Base-by-base conservation (phyloP, 202 grass and related monocot genomes). In the Hordeum pubiflorum region DNA sequence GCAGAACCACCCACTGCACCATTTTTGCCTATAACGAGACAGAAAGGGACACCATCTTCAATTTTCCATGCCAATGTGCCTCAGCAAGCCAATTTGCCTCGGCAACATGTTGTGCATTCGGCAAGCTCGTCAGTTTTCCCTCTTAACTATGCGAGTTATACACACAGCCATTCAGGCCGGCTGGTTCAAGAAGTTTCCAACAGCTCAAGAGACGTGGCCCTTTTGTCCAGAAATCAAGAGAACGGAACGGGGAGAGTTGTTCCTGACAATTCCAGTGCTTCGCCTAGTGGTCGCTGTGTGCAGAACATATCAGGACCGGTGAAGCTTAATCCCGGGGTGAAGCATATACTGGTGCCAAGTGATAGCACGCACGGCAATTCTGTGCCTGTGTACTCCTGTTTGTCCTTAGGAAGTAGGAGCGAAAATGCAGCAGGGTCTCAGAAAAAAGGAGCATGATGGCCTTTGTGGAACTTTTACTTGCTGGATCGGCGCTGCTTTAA, bases 291-390 rank as follows among this genome's bases (percentile, higher is more conserved):
- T 69, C 40, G 10, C 29, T 18, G 34, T 64, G 62, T 62, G 43
- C 54, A 58, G 65, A 93, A 52, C 65, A 93, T 83, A 71, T 71
- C 85, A 72, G 85, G 91, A 2, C 88, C 79, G 0, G 79, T 93
- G 73, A 93, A 90, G 75, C 91, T 93, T 55, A 79, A 40, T 59
- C 74, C 88, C 4, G 88, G 88, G 32, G 91, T 72, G 26, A 93
- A 84, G 72, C 91, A 93, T 84, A 90, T 88, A 40, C 67, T 93
- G 72, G 87, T 77, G 62, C 91, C 85, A 54, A 90, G 77, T 32
- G 76, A 85, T 41, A 82, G 60, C 34, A 83, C 80, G 8, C 65
- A 84, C 5, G 62, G 36, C 36, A 81, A 75, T 48, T 86, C 80
- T 41, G 52, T 63, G 62, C 85, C 91, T 50, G 46, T 93, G 63